Evolutionary conservation across 2,329 filamentous ascomycete species (phyloP).

Genomic region (Coniella lustricola): DNA sequence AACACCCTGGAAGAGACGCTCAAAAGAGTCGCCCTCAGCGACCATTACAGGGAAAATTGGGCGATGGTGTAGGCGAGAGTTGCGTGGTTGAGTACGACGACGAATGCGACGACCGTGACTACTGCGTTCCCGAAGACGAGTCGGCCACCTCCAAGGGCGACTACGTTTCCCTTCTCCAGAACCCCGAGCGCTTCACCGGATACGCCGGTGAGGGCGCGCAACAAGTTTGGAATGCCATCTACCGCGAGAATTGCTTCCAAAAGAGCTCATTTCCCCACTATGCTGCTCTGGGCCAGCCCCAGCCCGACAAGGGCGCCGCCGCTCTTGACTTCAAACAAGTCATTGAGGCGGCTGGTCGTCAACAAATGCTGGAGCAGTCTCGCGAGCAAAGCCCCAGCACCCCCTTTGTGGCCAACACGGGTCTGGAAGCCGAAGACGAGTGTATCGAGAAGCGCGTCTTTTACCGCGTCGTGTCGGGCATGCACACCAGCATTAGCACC

Average conservation of each 20-base stretch:
- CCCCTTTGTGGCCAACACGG: slow-evolving; percentile 54
- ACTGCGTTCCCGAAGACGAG: slow-evolving; percentile 94
- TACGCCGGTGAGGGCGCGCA: slow-evolving; percentile 78
- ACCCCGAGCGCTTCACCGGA: slow-evolving; percentile 92
- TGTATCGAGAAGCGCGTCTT: slow-evolving; percentile 99
- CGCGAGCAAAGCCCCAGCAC: slow-evolving; percentile 48
- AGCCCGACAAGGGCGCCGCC: slow-evolving; percentile 41
- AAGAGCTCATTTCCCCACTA: slow-evolving; percentile 56
- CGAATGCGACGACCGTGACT: slow-evolving; percentile 93
- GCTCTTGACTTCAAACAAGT: slow-evolving; percentile 56
- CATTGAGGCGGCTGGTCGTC: slow-evolving; percentile 50
- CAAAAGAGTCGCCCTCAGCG: slow-evolving; percentile 64
- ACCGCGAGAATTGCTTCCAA: slow-evolving; percentile 93
- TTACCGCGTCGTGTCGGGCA: slow-evolving; percentile 88
- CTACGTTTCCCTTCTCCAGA: slow-evolving; percentile 89
- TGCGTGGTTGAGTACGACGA: slow-evolving; percentile 97
- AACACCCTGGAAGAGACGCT: slow-evolving; percentile 71
- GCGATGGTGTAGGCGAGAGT: slow-evolving; percentile 83
- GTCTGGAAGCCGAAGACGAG: slow-evolving; percentile 76
- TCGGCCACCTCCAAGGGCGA: slow-evolving; percentile 80
- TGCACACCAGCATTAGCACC: slow-evolving; percentile 96
- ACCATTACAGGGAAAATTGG: slow-evolving; percentile 75
- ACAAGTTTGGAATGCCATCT: slow-evolving; percentile 95
- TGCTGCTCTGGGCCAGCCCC: slow-evolving; percentile 44
- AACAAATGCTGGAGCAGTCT: slow-evolving; percentile 55